Evolutionary conservation across 495 filamentous ascomycete species (phyloP).

Genomic region (Ascodesmis nigricans): DNA sequence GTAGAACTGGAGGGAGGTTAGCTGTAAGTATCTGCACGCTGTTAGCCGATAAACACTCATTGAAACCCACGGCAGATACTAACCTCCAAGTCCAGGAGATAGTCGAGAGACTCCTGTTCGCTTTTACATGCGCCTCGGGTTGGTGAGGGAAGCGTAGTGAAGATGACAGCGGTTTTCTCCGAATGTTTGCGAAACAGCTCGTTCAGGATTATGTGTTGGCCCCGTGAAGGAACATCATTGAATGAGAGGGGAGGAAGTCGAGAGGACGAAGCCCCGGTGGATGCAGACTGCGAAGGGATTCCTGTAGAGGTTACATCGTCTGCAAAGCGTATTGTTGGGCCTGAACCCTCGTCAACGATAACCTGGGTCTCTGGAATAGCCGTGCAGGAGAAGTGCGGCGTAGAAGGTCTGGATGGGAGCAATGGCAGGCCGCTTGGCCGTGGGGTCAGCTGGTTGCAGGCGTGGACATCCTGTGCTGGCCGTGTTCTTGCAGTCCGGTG

Average conservation of each 20-base stretch:
- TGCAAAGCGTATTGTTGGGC: slow-evolving; percentile 61
- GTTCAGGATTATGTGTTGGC: slow-evolving; percentile 69
- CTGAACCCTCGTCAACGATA: slow-evolving; percentile 37
- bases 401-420: slow-evolving; percentile 14
- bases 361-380: slow-evolving; percentile 54
- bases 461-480: slow-evolving; percentile 19
- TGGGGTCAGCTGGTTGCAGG: slow-evolving; percentile 12
- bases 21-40: slow-evolving; percentile 38
- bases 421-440: slow-evolving; percentile 9
- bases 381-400: slow-evolving; percentile 43
- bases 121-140: slow-evolving; percentile 49
- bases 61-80: slow-evolving; percentile 27
- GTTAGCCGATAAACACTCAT: slow-evolving; percentile 20
- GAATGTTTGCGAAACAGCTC: slow-evolving; percentile 55
- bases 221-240: slow-evolving; percentile 63
- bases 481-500: too few relatives aligned
- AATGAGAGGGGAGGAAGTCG: slow-evolving; percentile 26
- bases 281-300: slow-evolving; percentile 8
- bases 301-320: slow-evolving; percentile 27
- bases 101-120: slow-evolving; percentile 44
- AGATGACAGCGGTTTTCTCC: slow-evolving; percentile 52
- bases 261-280: slow-evolving; percentile 21
- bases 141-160: slow-evolving; percentile 61
- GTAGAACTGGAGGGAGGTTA: slow-evolving; percentile 16
- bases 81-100: slow-evolving; percentile 57